Conservation (phyloP, 768 basidiomycete genomes). For the Suillus decipiens region DNA sequence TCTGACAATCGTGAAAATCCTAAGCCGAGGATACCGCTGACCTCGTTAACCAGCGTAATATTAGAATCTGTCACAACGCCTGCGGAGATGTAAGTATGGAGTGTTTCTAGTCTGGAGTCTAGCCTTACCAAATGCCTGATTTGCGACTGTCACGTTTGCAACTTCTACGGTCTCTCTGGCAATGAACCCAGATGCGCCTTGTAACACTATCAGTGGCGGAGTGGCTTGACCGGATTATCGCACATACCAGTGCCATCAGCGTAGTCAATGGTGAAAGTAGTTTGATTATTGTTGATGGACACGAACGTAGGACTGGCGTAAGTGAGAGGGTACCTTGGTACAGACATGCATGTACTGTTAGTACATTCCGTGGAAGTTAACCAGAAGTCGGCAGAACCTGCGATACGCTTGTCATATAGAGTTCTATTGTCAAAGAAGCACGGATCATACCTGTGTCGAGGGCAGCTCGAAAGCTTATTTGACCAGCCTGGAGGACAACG, state of each 20-base stretch:
- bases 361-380: conserved; percentile 63
- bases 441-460: conserved; percentile 70
- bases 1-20: conserved; percentile 75
- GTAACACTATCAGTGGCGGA: conserved; percentile 9
- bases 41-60: conserved; percentile 59
- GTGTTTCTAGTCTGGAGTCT: conserved; percentile 1
- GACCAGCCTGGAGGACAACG: conserved; percentile 57
- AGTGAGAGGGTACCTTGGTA: conserved; percentile 71
- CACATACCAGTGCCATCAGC: conserved; percentile 67
- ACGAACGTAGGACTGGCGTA: conserved; percentile 69
- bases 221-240: conserved; percentile 12
- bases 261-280: conserved; percentile 60
- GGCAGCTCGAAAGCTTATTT: conserved; percentile 65
- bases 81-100: conserved; percentile 25
- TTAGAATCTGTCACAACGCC: conserved; percentile 64
- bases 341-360: conserved; percentile 50
- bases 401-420: background rate
- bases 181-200: conserved; percentile 71
- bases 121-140: conserved; percentile 68
- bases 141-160: conserved; percentile 57
- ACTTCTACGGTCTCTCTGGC: conserved; percentile 63
- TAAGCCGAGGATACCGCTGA: conserved; percentile 74
- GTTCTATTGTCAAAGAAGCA: conserved; percentile 17
- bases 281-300: conserved; percentile 60
- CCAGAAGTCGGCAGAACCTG: conserved; percentile 58